phyloP scores from a whole-genome alignment of 371 early-diverging fungal genomes.

The Mortierella sp. region DNA sequence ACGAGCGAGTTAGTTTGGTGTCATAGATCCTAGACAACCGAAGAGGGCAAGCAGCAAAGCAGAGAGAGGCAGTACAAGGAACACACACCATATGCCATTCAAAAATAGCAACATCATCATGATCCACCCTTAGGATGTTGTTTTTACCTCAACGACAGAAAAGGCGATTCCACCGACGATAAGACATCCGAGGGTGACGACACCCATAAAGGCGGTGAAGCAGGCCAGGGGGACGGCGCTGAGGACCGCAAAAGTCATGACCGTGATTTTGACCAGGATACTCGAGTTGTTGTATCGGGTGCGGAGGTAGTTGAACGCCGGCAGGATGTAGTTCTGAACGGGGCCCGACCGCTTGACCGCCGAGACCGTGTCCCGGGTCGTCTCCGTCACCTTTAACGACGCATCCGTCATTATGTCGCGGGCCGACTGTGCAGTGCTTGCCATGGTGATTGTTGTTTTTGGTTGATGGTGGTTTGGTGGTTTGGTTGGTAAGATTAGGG shows the following conservation, averaged over 20 bases:
- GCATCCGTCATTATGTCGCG: conserved; percentile 16
- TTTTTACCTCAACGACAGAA: conserved; percentile 34
- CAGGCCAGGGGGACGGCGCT: conserved; percentile 35
- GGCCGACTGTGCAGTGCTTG: conserved; percentile 10
- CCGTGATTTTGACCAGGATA: conserved; percentile 9
- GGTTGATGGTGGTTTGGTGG: not conserved
- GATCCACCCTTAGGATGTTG: too few relatives aligned
- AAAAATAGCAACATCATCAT: conserved; percentile 2
- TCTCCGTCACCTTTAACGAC: conserved; percentile 20
- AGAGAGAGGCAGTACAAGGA: not conserved
- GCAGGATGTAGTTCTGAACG: conserved; percentile 24
- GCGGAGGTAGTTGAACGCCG: not conserved
- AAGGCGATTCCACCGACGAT: conserved; percentile 31
- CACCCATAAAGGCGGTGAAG: conserved; percentile 34
- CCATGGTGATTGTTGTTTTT: not conserved
- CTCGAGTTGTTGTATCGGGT: conserved; percentile 13
- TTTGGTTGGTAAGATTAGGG: too few relatives aligned
- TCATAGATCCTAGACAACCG: not conserved
- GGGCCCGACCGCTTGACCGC: conserved; percentile 12
- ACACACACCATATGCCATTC: too few relatives aligned
- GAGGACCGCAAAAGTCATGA: conserved; percentile 26
- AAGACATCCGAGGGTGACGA: conserved; percentile 31
- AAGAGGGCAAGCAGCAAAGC: not conserved
- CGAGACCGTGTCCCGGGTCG: conserved; percentile 6
- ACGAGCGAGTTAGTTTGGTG: not conserved